Percentiles rank a stretch among this genome's conserved stretches.
Evolutionary conservation across 176 grass and related monocot genomes (phyloP).

Genomic region (Musa troglodytarum): DNA sequence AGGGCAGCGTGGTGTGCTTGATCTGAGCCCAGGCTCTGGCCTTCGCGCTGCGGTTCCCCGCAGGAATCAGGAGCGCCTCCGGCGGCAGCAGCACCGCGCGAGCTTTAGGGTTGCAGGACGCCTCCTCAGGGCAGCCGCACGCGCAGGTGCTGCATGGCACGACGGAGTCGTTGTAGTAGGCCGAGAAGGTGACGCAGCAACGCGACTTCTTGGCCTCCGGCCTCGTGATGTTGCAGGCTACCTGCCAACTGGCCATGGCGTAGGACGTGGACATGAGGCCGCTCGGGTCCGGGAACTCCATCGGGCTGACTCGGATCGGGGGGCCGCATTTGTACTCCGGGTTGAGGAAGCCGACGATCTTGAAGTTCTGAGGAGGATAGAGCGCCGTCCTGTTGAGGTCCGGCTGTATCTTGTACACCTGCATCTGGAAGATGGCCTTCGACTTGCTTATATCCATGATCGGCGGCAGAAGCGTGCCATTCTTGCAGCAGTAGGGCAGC

Average conservation of each 20-base stretch:
- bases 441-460: conserved; percentile 58
- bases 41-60: conserved; percentile 76
- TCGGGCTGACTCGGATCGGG: conserved; percentile 57
- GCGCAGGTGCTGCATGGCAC: conserved; percentile 77
- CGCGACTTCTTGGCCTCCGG: conserved; percentile 44
- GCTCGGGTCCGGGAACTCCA: conserved; percentile 60
- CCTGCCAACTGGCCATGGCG: conserved; percentile 83
- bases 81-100: conserved; percentile 52
- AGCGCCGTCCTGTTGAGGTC: conserved; percentile 82
- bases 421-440: conserved; percentile 64
- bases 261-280: conserved; percentile 65
- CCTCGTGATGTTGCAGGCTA: conserved; percentile 76
- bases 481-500: conserved; percentile 88
- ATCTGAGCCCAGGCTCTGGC: conserved; percentile 75
- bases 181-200: conserved; percentile 90
- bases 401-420: conserved; percentile 75
- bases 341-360: conserved; percentile 71
- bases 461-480: conserved; percentile 66
- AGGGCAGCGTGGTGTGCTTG: conserved; percentile 51
- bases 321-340: conserved; percentile 56
- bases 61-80: conserved; percentile 70
- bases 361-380: conserved; percentile 68
- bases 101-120: conserved; percentile 32
- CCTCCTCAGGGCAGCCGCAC: conserved; percentile 52
- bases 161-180: conserved; percentile 80